Conservation (phyloP, 2,329 filamentous ascomycete species). For the Nemania sp. region DNA sequence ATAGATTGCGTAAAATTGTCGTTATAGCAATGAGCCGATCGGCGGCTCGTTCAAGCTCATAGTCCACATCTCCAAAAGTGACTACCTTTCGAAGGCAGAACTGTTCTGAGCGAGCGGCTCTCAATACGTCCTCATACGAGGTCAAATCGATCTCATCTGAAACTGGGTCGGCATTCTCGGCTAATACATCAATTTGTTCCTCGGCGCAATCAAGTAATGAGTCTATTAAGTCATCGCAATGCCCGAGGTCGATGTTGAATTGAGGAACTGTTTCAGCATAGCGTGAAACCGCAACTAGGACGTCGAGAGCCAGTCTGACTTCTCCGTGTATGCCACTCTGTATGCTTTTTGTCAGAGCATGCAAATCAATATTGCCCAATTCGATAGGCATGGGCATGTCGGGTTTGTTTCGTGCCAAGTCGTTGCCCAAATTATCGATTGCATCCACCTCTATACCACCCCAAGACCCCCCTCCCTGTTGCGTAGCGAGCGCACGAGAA, state of each 20-base stretch:
- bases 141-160: conserved; percentile 86
- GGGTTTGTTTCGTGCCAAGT: conserved; percentile 77
- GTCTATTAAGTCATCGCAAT: conserved; percentile 90
- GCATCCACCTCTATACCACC: conserved; percentile 79
- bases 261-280: conserved; percentile 72
- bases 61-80: conserved; percentile 79
- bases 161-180: conserved; percentile 84
- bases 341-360: conserved; percentile 87
- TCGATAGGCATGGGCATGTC: conserved; percentile 80
- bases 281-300: conserved; percentile 73
- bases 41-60: conserved; percentile 86
- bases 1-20: conserved; percentile 91
- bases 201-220: conserved; percentile 91
- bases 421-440: conserved; percentile 72
- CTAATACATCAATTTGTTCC: conserved; percentile 85
- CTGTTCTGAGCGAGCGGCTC: conserved; percentile 80
- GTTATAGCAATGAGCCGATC: conserved; percentile 91
- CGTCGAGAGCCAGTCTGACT: conserved; percentile 89
- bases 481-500: conserved; percentile 62
- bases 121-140: conserved; percentile 87
- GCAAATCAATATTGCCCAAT: conserved; percentile 88
- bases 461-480: conserved; percentile 48
- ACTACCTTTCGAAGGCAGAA: conserved; percentile 78
- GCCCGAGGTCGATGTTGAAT: conserved; percentile 75
- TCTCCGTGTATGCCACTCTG: conserved; percentile 92